Conservation (phyloP, 2,329 filamentous ascomycete species). For the Aspergillus amoenus region DNA sequence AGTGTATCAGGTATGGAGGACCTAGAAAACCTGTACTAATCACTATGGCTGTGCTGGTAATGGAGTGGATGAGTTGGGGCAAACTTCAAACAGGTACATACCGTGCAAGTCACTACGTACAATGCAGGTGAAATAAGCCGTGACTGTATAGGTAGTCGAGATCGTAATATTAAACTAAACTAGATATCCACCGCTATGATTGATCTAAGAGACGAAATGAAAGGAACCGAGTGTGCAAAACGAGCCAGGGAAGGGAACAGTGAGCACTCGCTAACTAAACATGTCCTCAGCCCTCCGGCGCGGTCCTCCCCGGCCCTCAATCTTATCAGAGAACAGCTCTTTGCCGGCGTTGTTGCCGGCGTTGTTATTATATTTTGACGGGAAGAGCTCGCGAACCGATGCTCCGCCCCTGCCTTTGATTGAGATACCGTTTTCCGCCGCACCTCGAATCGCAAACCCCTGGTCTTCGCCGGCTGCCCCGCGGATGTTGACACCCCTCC, state of each 20-base stretch:
- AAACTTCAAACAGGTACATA: background rate
- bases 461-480: conserved; percentile 5
- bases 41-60: too few relatives aligned
- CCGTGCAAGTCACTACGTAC: background rate
- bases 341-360: conserved; percentile 64
- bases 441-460: conserved; percentile 4
- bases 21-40: too few relatives aligned
- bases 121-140: background rate
- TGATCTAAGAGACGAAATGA: background rate
- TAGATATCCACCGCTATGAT: background rate
- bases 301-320: conserved; percentile 57
- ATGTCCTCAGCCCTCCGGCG: conserved; percentile 71
- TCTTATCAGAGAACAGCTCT: conserved; percentile 65
- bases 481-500: conserved; percentile 2
- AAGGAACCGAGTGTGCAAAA: background rate
- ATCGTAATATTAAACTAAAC: background rate
- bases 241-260: background rate
- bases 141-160: background rate
- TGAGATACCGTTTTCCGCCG: conserved; percentile 50
- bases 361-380: conserved; percentile 58
- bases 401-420: conserved; percentile 68
- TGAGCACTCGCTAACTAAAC: conserved; percentile 53
- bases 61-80: too few relatives aligned
- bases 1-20: too few relatives aligned
- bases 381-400: conserved; percentile 68